Percentiles rank a stretch among this genome's conserved stretches.
Conservation (phyloP, 108 stramenopile genomes). For the Pseudonitzschia multiseries region DNA sequence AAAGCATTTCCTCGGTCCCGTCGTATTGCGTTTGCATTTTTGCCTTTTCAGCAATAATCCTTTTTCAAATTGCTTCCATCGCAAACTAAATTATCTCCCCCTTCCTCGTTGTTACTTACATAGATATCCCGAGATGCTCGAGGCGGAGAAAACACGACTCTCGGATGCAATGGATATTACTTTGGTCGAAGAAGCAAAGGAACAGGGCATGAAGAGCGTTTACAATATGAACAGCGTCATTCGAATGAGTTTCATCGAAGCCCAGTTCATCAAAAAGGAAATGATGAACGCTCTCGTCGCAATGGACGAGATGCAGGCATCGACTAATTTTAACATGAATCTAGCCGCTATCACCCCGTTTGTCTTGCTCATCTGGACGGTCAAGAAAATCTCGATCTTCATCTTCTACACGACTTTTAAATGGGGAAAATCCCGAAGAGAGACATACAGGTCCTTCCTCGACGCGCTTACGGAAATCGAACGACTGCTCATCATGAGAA, state of each 20-base stretch:
- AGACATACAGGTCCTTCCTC: constrained; percentile 71
- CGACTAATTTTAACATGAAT: constrained; percentile 88
- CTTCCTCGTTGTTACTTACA: no score
- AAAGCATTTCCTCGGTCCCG: no score
- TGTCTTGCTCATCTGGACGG: constrained; percentile 56
- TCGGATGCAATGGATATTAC: constrained; percentile 82
- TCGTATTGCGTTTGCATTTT: no score
- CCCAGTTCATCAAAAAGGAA: constrained; percentile 93
- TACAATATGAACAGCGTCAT: constrained; percentile 78
- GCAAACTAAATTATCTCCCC: no score
- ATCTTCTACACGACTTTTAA: constrained; percentile 71
- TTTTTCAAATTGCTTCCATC: no score
- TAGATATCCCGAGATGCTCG: constrained; percentile 65
- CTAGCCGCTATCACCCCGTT: constrained; percentile 87
- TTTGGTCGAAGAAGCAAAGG: constrained; percentile 76
- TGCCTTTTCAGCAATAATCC: no score
- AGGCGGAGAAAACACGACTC: constrained; percentile 41
- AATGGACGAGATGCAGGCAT: constrained; percentile 83
- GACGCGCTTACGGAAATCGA: constrained; percentile 82
- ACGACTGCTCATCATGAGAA: constrained; percentile 82
- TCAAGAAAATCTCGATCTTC: constrained; percentile 49
- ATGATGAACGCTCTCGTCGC: constrained; percentile 86
- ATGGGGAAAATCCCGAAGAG: constrained; percentile 71
- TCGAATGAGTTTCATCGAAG: constrained; percentile 87
- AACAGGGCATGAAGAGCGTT: constrained; percentile 77